phyloP scores from a whole-genome alignment of 495 filamentous ascomycete genomes.

The Penicillium flavigenum region DNA sequence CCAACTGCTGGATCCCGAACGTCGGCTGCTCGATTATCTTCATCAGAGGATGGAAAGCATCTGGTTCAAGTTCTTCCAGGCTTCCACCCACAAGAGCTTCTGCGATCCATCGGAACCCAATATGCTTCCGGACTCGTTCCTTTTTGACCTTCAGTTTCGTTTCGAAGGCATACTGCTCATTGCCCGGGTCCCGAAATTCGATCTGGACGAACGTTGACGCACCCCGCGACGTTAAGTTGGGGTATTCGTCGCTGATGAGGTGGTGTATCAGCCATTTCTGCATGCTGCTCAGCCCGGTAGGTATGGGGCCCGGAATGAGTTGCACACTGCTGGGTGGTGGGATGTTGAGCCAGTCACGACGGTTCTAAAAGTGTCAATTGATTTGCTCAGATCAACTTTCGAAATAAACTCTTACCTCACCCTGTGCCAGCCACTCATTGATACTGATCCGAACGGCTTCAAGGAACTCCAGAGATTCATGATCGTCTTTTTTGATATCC shows the following conservation, averaged over 20 bases:
- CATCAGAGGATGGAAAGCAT: slow-evolving; percentile 35
- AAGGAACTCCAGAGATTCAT: slow-evolving; percentile 58
- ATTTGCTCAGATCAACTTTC: background rate
- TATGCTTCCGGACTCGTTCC: slow-evolving; percentile 45
- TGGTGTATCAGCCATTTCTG: slow-evolving; percentile 71
- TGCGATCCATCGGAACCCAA: slow-evolving; percentile 67
- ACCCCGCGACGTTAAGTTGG: slow-evolving; percentile 49
- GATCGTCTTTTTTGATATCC: slow-evolving; percentile 53
- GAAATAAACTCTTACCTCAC: slow-evolving; percentile 20
- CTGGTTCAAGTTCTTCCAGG: slow-evolving; percentile 48
- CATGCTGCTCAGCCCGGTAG: slow-evolving; percentile 39
- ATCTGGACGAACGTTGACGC: slow-evolving; percentile 54
- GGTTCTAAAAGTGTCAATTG: slow-evolving; percentile 16
- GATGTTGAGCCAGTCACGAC: slow-evolving; percentile 31
- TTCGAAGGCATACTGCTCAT: slow-evolving; percentile 45
- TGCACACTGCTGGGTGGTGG: slow-evolving; percentile 26
- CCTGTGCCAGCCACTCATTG: slow-evolving; percentile 45
- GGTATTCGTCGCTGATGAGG: slow-evolving; percentile 62
- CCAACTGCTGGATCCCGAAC: slow-evolving; percentile 26
- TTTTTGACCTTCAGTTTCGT: slow-evolving; percentile 39
- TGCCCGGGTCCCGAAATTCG: slow-evolving; percentile 44
- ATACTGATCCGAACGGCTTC: slow-evolving; percentile 48
- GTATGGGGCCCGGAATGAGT: slow-evolving; percentile 6
- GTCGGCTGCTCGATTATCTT: slow-evolving; percentile 48
- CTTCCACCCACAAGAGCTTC: slow-evolving; percentile 65